Evolutionary conservation across 1,139 yeast species (phyloP).

Genomic region (Hemisphaericaspora subhashii): DNA sequence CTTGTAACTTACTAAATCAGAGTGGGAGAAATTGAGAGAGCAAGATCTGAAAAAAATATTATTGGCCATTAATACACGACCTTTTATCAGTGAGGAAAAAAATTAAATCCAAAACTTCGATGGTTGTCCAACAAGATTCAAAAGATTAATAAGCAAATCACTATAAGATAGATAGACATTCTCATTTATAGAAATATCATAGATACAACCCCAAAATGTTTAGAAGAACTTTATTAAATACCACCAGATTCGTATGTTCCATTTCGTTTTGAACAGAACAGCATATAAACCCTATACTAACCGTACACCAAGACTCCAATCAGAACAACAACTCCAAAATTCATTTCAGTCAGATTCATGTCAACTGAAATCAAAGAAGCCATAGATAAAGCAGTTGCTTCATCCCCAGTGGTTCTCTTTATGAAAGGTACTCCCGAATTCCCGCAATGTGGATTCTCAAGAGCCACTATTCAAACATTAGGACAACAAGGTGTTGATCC

Average conservation of each 20-base stretch:
- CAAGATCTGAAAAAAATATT: conserved; percentile 1
- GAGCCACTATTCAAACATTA: conserved; percentile 88
- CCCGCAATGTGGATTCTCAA: conserved; percentile 97
- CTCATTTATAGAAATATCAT: not conserved
- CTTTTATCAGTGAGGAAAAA: conserved; percentile 3
- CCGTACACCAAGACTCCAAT: conserved; percentile 6
- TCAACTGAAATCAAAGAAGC: conserved; percentile 81
- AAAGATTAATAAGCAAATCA: conserved; percentile 2
- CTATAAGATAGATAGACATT: not conserved
- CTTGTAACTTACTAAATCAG: too few relatives aligned
- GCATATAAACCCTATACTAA: not conserved
- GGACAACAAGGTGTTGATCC: conserved; percentile 99
- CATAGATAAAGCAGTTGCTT: conserved; percentile 76
- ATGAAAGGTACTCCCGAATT: conserved; percentile 98
- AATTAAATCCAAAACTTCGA: not conserved
- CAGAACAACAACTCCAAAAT: conserved; percentile 6
- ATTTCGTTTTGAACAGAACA: too few relatives aligned
- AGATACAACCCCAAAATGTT: conserved; percentile 19
- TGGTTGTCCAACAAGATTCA: not conserved
- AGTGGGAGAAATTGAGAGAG: too few relatives aligned
- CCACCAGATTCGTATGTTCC: conserved; percentile 25
- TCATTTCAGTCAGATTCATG: conserved; percentile 45
- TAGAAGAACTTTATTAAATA: conserved; percentile 23
- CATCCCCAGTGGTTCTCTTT: conserved; percentile 93
- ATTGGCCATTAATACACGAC: too few relatives aligned